Conservation (phyloP, 495 filamentous ascomycete species). For the Aspergillus avenaceus region DNA sequence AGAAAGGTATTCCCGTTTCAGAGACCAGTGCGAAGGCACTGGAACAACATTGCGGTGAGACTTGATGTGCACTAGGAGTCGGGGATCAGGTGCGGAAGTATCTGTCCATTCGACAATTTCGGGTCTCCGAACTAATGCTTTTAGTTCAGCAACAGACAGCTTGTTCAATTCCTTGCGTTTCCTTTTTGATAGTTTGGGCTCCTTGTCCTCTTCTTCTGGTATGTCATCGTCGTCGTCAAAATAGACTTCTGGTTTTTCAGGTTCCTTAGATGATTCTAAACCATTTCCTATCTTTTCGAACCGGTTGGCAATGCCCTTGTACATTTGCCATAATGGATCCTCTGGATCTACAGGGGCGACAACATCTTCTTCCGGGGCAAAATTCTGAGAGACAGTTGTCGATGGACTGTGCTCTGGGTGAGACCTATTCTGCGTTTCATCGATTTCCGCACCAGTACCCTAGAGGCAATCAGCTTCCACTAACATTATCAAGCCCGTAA, state of each 20-base stretch:
- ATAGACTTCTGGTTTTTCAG: slow-evolving; percentile 82
- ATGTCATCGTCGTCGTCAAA: slow-evolving; percentile 86
- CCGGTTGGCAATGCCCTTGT: slow-evolving; percentile 71
- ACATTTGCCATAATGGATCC: slow-evolving; percentile 78
- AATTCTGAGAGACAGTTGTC: slow-evolving; percentile 17
- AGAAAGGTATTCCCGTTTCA: slow-evolving; percentile 95
- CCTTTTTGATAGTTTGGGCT: slow-evolving; percentile 82
- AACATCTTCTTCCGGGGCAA: slow-evolving; percentile 25
- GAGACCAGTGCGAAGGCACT: slow-evolving; percentile 87
- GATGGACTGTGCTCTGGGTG: background rate
- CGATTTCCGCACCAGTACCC: background rate
- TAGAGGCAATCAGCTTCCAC: background rate
- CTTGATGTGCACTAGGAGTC: slow-evolving; percentile 89
- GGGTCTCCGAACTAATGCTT: slow-evolving; percentile 84
- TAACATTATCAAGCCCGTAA: slow-evolving; percentile 11
- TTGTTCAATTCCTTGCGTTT: slow-evolving; percentile 86
- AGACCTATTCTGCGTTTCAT: background rate
- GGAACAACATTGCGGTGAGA: slow-evolving; percentile 93
- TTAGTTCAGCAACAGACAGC: slow-evolving; percentile 90
- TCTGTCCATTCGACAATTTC: slow-evolving; percentile 98
- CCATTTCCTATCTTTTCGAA: slow-evolving; percentile 61
- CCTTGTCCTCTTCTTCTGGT: slow-evolving; percentile 72
- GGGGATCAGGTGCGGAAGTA: slow-evolving; percentile 85
- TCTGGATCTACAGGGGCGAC: slow-evolving; percentile 50
- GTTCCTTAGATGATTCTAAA: slow-evolving; percentile 57